Evolutionary conservation across 331 rosid genomes (phyloP).

Genomic region (Malus hybrid): DNA sequence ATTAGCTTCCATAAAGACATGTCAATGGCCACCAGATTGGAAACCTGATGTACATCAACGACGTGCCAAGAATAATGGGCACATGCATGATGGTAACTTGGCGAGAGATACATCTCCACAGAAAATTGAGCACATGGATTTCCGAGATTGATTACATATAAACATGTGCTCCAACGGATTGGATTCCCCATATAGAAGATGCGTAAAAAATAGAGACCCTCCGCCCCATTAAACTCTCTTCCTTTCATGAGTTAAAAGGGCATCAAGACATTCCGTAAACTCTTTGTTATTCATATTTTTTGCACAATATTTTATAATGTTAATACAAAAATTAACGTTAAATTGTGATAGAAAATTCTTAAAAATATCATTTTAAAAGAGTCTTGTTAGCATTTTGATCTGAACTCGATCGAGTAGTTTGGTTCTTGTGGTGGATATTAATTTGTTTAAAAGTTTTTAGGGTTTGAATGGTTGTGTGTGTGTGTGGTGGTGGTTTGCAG

Average conservation of each 20-base stretch:
- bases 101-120: neutral
- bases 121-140: neutral
- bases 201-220: neutral
- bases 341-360: too few relatives aligned
- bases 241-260: conserved; percentile 32
- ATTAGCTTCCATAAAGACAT: neutral
- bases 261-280: conserved; percentile 48
- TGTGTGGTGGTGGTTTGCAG: conserved; percentile 10
- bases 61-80: neutral
- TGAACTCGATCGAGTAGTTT: neutral
- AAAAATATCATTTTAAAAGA: too few relatives aligned
- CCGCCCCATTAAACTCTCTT: neutral
- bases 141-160: neutral
- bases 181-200: neutral
- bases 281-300: too few relatives aligned
- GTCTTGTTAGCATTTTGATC: fast-evolving
- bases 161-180: neutral
- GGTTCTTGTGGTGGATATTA: conserved; percentile 50
- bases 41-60: neutral
- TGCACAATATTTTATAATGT: too few relatives aligned
- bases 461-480: conserved; percentile 25
- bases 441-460: neutral
- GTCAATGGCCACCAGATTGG: neutral
- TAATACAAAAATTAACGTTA: too few relatives aligned
- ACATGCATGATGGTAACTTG: neutral